These are phyloP conservation scores for Anthostomella pinea DNA, from an alignment of 2,329 filamentous ascomycete genomes.

Conservation along the genomic window DNA sequence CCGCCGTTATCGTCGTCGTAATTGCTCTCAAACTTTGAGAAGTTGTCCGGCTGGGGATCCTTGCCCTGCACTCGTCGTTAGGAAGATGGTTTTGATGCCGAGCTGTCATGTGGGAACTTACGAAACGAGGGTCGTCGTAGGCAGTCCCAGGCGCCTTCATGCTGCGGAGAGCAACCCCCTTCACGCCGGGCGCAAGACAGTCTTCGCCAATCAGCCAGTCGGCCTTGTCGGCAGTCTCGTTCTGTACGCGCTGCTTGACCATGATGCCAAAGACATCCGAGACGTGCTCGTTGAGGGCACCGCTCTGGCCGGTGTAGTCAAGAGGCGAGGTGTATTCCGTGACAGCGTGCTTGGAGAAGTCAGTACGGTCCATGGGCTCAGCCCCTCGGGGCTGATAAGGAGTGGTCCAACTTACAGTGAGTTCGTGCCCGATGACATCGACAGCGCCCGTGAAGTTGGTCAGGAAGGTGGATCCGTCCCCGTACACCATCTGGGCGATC, in stretches of 20 bases:
- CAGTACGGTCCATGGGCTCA: too few species aligned
- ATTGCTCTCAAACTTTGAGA: conserved; percentile 41
- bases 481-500: conserved; percentile 52
- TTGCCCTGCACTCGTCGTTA: conserved; percentile 37
- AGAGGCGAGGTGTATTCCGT: conserved; percentile 49
- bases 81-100: conserved; percentile 11
- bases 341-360: conserved; percentile 42
- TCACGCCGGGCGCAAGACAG: conserved; percentile 48
- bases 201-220: conserved; percentile 56
- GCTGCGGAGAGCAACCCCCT: conserved; percentile 49
- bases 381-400: too few species aligned
- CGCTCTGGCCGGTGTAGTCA: conserved; percentile 49
- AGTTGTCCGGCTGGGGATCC: conserved; percentile 50
- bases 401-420: conserved; percentile 42
- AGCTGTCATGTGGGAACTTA: conserved; percentile 23
- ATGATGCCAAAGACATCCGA: conserved; percentile 57
- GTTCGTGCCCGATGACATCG: conserved; percentile 57
- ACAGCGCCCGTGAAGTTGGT: conserved; percentile 50
- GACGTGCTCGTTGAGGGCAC: conserved; percentile 56
- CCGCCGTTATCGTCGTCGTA: conserved; percentile 49
- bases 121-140: conserved; percentile 49
- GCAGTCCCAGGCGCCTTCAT: conserved; percentile 54
- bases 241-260: conserved; percentile 51
- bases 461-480: conserved; percentile 51
- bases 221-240: conserved; percentile 43